These are phyloP conservation scores for Durio zibethinus DNA, from an alignment of 345 rosid species.

Conservation along the genomic window DNA sequence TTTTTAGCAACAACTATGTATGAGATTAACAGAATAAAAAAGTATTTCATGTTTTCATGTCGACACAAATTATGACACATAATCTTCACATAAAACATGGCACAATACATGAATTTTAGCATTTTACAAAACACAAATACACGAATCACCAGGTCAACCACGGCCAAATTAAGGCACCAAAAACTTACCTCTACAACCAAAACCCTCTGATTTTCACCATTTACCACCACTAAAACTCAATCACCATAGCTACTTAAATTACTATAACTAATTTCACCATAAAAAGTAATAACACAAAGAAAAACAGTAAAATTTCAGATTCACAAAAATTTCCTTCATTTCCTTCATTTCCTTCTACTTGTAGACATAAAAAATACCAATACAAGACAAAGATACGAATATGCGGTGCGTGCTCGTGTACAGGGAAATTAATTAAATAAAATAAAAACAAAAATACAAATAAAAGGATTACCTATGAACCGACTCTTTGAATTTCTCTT, in stretches of 20 bases:
- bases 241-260: not conserved
- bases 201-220: no score
- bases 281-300: not conserved
- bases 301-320: not conserved
- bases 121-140: no score
- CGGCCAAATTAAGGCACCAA: no score
- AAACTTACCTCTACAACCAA: no score
- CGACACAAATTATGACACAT: no score
- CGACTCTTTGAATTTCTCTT: constrained; percentile 81
- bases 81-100: no score
- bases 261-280: not conserved
- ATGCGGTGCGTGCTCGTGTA: not conserved
- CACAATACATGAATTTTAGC: no score
- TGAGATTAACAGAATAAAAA: no score
- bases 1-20: no score
- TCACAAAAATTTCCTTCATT: not conserved
- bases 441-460: not conserved
- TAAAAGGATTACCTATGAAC: constrained; percentile 60
- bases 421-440: not conserved
- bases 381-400: not conserved
- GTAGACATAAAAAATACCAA: no score
- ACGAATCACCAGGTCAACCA: no score
- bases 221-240: not conserved
- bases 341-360: not conserved
- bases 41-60: no score